Base-by-base conservation (phyloP, 1,284 basidiomycete species). In the Cystobasidiaceae sp. region DNA sequence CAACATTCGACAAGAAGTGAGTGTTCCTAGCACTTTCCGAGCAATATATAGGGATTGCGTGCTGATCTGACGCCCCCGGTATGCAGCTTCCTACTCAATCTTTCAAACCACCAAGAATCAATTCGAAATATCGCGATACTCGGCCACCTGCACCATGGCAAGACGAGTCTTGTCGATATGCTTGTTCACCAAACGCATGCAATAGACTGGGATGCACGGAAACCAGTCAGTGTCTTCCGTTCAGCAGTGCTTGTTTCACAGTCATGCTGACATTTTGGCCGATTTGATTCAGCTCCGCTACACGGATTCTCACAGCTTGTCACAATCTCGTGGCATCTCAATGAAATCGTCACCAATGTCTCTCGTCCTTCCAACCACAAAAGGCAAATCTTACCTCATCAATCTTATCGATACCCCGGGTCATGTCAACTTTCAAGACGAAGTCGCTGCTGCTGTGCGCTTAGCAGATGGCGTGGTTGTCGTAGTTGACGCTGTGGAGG, bases 291-390 rank as follows among this genome's bases (percentile, higher is more conserved):
- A 85, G 90, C 82, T 85, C 34, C 89, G 92, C 66, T 99, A 98
- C 75, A 98, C 96, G 32, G 96, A 99, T 76, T 93, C 91, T 0
- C 94, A 97, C 76, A 78, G 88, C 41, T 81, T 99, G 25, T 89
- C 93, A 55, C 84, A 92, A 67, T 84, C 89, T 71, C 86, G 96
- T 43, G 86, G 86, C 69, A 90, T 99, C 66, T 97, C 96, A 11
- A 87, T 98, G 76, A 98, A 97, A 79, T 93, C 93, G 1, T 90
- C 89, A 0, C 93, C 96, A 7, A 93, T 99, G 85, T 96, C 93
- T 11, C 83, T 99, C 57, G 81, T 98, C 50, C 81, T 97, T 9
- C 84, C 85, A 17, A 89, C 85, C n/a, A 93, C 92, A 4, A 80
- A 83, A 39, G 91, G 91, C 67, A 98, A 98, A 80, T 96, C 91